phyloP scores from a whole-genome alignment of 371 early-diverging fungal species.

The Chytridium lagenaria region DNA sequence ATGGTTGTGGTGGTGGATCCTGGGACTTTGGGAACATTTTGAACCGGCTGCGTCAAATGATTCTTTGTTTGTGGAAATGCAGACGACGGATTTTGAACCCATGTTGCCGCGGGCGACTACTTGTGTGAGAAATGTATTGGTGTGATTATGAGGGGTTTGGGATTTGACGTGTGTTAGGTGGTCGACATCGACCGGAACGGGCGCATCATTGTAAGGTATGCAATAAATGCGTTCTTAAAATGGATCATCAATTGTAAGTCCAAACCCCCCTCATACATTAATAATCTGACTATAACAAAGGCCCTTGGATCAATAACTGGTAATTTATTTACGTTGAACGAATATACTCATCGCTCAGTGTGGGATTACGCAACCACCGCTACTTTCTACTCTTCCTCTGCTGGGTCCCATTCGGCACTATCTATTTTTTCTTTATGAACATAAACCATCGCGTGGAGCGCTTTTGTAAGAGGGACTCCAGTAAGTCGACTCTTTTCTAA shows the following conservation, averaged over 20 bases:
- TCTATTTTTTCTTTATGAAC: conserved; percentile 66
- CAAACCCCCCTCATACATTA: not conserved
- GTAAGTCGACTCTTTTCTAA: not conserved
- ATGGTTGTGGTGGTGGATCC: conserved; percentile 39
- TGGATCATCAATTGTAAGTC: conserved; percentile 36
- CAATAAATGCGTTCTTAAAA: conserved; percentile 52
- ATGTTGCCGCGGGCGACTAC: too few species aligned
- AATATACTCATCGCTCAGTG: conserved; percentile 55
- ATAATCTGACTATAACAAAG: not conserved
- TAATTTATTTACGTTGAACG: not conserved
- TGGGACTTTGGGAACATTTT: too few species aligned
- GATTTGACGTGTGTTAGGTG: too few species aligned
- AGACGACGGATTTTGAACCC: not conserved
- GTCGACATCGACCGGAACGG: conserved; percentile 75
- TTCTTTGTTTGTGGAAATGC: not conserved
- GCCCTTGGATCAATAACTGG: conserved; percentile 44
- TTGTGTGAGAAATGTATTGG: conserved; percentile 6
- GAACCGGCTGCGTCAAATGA: too few species aligned
- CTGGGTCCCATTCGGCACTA: conserved; percentile 64
- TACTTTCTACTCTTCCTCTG: conserved; percentile 82
- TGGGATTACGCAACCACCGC: conserved; percentile 82
- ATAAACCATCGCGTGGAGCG: conserved; percentile 29
- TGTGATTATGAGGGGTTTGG: too few species aligned
- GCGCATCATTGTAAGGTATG: conserved; percentile 94
- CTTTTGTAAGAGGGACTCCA: conserved; percentile 16